Evolutionary conservation across 1,284 basidiomycete species (phyloP).

Genomic region (Cystobasidium pallidum): DNA sequence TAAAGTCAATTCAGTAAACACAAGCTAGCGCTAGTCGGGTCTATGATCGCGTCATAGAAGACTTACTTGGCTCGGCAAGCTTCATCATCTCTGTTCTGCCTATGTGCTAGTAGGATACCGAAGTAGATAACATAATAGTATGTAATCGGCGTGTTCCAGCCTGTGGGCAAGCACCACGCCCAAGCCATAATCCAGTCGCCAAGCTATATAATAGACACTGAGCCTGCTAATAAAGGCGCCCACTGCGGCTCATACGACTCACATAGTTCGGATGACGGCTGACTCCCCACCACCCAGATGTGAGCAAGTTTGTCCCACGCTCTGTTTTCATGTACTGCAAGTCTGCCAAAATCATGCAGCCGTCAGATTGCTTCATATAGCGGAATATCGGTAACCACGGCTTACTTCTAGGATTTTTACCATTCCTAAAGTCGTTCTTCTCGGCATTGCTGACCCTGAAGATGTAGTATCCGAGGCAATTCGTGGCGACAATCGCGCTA

Average conservation of each 20-base stretch:
- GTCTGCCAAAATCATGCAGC: constrained; percentile 57
- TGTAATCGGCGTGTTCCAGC: constrained; percentile 86
- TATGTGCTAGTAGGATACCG: constrained; percentile 82
- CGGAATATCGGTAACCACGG: background rate
- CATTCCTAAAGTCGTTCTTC: constrained; percentile 94
- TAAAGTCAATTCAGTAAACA: too few species aligned
- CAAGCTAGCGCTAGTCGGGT: background rate
- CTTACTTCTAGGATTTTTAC: constrained; percentile 84
- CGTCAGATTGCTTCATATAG: background rate
- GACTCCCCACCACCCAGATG: constrained; percentile 95
- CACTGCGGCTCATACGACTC: too few species aligned
- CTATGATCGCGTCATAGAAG: background rate
- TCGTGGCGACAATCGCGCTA: constrained; percentile 67
- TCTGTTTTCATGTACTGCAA: constrained; percentile 81
- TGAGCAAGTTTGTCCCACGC: constrained; percentile 85
- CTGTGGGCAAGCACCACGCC: constrained; percentile 92
- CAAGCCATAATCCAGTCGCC: constrained; percentile 88
- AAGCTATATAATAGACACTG: too few species aligned
- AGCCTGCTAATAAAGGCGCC: too few species aligned
- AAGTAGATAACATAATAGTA: constrained; percentile 95
- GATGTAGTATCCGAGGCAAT: constrained; percentile 83
- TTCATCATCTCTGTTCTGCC: constrained; percentile 90
- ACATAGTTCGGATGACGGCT: constrained; percentile 78
- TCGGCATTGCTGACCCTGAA: constrained; percentile 88
- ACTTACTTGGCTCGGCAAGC: constrained; percentile 77